Evolutionary conservation across 208 protist species (phyloP).

Genomic region (Crithidia thermophila): DNA sequence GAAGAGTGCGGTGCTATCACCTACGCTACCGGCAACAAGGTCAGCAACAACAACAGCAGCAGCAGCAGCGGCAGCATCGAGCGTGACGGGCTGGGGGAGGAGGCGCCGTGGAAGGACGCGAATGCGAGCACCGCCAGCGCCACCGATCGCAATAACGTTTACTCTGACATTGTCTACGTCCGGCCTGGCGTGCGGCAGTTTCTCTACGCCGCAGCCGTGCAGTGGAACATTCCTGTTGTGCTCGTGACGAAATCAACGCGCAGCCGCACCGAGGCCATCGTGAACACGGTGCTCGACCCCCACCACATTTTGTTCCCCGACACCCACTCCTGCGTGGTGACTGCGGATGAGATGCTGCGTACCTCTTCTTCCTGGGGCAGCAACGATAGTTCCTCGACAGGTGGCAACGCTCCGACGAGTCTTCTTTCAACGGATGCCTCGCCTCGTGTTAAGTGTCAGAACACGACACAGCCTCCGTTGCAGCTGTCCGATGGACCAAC

Average conservation of each 20-base stretch:
- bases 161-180: constrained; percentile 65
- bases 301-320: constrained; percentile 51
- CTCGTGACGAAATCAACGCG: constrained; percentile 76
- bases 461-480: background rate
- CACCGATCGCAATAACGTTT: constrained; percentile 6
- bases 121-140: too few relatives aligned
- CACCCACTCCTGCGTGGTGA: constrained; percentile 13
- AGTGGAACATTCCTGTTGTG: constrained; percentile 78
- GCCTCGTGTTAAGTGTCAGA: too few relatives aligned
- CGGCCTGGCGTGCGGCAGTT: constrained; percentile 60
- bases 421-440: background rate
- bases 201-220: constrained; percentile 47
- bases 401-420: too few relatives aligned
- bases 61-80: too few relatives aligned
- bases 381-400: background rate
- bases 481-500: too few relatives aligned
- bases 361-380: background rate
- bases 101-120: too few relatives aligned
- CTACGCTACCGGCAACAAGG: constrained; percentile 25
- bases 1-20: constrained; percentile 42
- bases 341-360: constrained; percentile 34
- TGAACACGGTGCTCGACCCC: constrained; percentile 69
- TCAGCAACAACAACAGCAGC: background rate
- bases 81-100: too few relatives aligned
- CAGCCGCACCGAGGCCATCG: constrained; percentile 61